Percentiles rank a stretch among this genome's conserved stretches.
These are phyloP conservation scores for Closterium sp. DNA, from an alignment of 139 green algal genomes.

Conservation along the genomic window DNA sequence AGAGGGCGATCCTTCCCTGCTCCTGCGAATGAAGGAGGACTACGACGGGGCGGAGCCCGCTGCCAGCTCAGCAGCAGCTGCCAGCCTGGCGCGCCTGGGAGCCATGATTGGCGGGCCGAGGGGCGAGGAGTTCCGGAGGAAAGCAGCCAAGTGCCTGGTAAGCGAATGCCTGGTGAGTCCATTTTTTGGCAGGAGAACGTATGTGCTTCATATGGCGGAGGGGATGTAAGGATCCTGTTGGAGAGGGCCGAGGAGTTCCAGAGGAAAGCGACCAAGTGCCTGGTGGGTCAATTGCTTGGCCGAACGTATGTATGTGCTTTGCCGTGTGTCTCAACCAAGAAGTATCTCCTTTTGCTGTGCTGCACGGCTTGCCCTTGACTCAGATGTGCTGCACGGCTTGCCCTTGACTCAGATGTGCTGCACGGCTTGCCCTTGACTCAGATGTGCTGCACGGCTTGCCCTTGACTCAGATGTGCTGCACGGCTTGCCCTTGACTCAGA, in stretches of 20 bases:
- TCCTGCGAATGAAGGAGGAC: slow-evolving; percentile 76
- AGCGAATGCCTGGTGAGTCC: background rate
- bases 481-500: too few species aligned
- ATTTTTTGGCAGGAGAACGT: background rate
- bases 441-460: too few species aligned
- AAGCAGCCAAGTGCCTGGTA: slow-evolving; percentile 27
- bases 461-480: too few species aligned
- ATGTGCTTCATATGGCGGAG: background rate
- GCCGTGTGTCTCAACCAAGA: too few species aligned
- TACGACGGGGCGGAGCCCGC: slow-evolving; percentile 86
- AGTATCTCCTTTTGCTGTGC: background rate
- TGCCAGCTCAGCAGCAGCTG: slow-evolving; percentile 66
- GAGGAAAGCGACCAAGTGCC: too few species aligned
- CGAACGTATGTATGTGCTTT: too few species aligned
- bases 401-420: too few species aligned
- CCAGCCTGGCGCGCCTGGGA: slow-evolving; percentile 61
- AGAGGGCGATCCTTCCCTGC: slow-evolving; percentile 61
- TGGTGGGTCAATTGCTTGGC: too few species aligned
- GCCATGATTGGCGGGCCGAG: background rate
- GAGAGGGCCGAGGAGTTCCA: too few species aligned
- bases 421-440: too few species aligned
- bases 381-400: too few species aligned
- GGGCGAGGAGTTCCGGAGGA: background rate
- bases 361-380: too few species aligned
- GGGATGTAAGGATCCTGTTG: background rate